Base-by-base conservation (phyloP, 257 asterid species). In the Salvia splendens region DNA sequence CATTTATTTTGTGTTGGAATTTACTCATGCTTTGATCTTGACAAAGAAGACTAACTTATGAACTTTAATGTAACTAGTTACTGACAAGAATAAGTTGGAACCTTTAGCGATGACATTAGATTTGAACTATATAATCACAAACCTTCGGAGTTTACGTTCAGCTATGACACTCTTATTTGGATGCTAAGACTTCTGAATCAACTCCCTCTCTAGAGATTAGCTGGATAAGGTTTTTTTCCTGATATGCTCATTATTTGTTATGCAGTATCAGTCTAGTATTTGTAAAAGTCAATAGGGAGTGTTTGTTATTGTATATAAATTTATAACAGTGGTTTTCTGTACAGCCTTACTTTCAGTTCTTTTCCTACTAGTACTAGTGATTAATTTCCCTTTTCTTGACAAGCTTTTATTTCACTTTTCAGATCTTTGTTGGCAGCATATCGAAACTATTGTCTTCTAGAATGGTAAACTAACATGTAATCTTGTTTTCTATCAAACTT, bases 371-470 rank as follows among this genome's bases (percentile, higher is more conserved):
- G 53, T 58, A 52, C 48, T 17, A 17, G 20, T 17, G 20, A 17
- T 61, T 63, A 75, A 46, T 24, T 54, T 73, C 75, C 64, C 74
- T 47, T 75, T 48, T 80, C 47, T 76, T 75, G 82, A 81, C 80
- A 14, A 72, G 61, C 42, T 78, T 65, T 70, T 68, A 46, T 52
- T 65, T 56, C 70, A 65, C 70, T 51, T 65, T 81, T 79, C 81
- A 90, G 99, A 81, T 94, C 76, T 88, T 94, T 79, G 35, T 94
- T 69, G 95, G 96, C 59, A 95, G 99, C 75, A 81, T 91, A 64
- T 81, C 97, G 24, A 81, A 82, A 65, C 64, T 83, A 45, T 79
- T 86, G 61, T 83, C 97, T 67, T 74, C 95, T 48, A 82, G 81
- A 61, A 91, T 88, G 97, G 99, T 91, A 81, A 78, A 80, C 73